A percentile compares a stretch with the other conserved stretches of the same genome.
These are phyloP conservation scores for Elaeis guineensis DNA, from an alignment of 176 grass and related monocot species.

Conservation along the genomic window DNA sequence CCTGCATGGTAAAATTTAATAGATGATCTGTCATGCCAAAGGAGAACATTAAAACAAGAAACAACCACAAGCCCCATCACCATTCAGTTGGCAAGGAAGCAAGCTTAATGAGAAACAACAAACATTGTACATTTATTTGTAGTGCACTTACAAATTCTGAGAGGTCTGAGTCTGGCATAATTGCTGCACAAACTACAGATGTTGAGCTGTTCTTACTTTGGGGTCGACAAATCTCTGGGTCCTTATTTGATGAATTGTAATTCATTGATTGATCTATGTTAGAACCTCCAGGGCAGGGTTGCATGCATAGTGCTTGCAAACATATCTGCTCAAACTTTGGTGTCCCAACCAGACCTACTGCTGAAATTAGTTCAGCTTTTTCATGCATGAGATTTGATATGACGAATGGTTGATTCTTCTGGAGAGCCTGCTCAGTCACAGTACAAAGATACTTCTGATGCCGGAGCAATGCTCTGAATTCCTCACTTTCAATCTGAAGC, in stretches of 20 bases:
- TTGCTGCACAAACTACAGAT: slow-evolving; percentile 6
- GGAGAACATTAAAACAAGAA: no score
- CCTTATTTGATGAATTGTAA: neutral
- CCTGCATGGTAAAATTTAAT: neutral
- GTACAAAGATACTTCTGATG: slow-evolving; percentile 20
- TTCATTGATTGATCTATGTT: slow-evolving; percentile 8
- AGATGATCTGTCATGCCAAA: no score
- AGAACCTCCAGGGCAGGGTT: slow-evolving; percentile 7
- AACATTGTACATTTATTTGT: neutral
- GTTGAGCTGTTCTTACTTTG: slow-evolving; percentile 7
- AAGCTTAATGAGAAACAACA: neutral
- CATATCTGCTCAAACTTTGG: slow-evolving; percentile 17
- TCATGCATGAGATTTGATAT: slow-evolving; percentile 22
- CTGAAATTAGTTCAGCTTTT: slow-evolving; percentile 9
- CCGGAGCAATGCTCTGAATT: slow-evolving; percentile 5
- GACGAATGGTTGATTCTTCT: slow-evolving; percentile 15
- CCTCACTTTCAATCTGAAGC: slow-evolving; percentile 6
- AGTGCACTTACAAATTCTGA: slow-evolving; percentile 27
- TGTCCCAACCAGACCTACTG: slow-evolving; percentile 10
- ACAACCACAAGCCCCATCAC: no score
- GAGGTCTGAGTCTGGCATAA: slow-evolving; percentile 18
- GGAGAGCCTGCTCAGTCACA: slow-evolving; percentile 21
- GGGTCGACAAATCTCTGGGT: neutral
- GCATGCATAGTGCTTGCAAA: slow-evolving; percentile 29
- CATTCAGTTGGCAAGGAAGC: no score